Conservation (phyloP, 257 asterid genomes). For the Leptodermis oblonga region DNA sequence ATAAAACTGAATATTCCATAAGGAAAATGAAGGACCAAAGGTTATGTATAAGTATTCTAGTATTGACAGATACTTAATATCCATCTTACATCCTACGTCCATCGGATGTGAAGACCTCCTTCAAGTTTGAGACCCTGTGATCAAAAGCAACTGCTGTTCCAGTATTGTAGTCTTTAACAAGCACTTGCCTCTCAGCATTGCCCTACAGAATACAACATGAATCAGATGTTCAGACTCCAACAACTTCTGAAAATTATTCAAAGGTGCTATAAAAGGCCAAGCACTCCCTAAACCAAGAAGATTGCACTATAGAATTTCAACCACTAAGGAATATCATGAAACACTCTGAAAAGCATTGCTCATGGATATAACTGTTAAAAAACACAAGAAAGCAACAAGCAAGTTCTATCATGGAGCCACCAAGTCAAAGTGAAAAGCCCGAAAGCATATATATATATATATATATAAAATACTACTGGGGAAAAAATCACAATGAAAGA, state of each 20-base stretch:
- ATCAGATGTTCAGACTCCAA: background rate
- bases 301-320: background rate
- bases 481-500: background rate
- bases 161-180: conserved; percentile 68
- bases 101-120: conserved; percentile 83
- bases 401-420: background rate
- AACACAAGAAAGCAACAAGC: background rate
- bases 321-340: background rate
- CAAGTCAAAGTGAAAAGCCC: background rate
- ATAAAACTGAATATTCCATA: background rate
- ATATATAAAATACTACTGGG: background rate
- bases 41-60: background rate
- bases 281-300: background rate
- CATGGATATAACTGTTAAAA: background rate
- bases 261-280: background rate
- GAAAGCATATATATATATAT: background rate
- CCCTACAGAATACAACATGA: conserved; percentile 38
- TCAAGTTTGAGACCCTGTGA: conserved; percentile 61
- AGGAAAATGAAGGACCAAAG: background rate
- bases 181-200: conserved; percentile 88
- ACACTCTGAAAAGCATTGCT: background rate
- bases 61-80: background rate
- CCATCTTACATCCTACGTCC: conserved; percentile 73
- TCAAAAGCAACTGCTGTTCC: conserved; percentile 77
- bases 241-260: background rate